Percentiles rank a stretch among this genome's conserved stretches.
Conservation (phyloP, 1,284 basidiomycete species). For the Trichosporon ovoides region DNA sequence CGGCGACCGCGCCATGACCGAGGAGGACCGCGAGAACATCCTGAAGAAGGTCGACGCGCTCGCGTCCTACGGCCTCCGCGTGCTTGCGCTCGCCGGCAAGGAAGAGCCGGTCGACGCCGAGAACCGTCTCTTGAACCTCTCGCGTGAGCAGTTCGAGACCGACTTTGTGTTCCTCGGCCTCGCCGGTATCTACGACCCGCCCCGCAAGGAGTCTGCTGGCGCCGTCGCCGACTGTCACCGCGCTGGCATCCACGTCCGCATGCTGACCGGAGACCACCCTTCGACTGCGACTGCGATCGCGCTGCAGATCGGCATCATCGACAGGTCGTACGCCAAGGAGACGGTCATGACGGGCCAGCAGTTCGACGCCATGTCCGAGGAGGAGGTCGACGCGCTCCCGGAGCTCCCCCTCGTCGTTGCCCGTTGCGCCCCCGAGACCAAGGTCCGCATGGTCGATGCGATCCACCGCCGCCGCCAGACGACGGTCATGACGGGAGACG, state of each 20-base stretch:
- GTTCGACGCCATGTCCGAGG: constrained; percentile 61
- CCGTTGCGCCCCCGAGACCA: constrained; percentile 55
- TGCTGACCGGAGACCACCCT: constrained; percentile 56
- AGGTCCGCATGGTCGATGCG: constrained; percentile 58
- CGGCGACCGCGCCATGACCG: constrained; percentile 32
- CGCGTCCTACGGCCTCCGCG: constrained; percentile 57
- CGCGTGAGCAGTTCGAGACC: constrained; percentile 57
- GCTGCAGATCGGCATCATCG: constrained; percentile 55
- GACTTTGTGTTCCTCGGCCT: constrained; percentile 60
- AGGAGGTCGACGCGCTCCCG: constrained; percentile 57
- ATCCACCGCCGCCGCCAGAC: constrained; percentile 52
- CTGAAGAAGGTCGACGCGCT: constrained; percentile 54
- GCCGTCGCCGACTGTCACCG: constrained; percentile 60
- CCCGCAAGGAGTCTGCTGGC: constrained; percentile 58
- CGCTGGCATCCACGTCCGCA: constrained; percentile 63
- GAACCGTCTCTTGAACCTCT: constrained; percentile 36
- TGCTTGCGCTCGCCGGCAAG: constrained; percentile 50
- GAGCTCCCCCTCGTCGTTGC: constrained; percentile 59
- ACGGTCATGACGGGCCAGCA: constrained; percentile 56
- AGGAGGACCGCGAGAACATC: constrained; percentile 47
- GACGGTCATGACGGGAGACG: constrained; percentile 52
- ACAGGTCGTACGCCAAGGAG: constrained; percentile 44
- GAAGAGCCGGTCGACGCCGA: constrained; percentile 48
- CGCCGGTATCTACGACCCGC: constrained; percentile 64
- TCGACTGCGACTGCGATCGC: constrained; percentile 54